Base-by-base conservation (phyloP, 768 basidiomycete genomes). In the Dioszegia hungarica region DNA sequence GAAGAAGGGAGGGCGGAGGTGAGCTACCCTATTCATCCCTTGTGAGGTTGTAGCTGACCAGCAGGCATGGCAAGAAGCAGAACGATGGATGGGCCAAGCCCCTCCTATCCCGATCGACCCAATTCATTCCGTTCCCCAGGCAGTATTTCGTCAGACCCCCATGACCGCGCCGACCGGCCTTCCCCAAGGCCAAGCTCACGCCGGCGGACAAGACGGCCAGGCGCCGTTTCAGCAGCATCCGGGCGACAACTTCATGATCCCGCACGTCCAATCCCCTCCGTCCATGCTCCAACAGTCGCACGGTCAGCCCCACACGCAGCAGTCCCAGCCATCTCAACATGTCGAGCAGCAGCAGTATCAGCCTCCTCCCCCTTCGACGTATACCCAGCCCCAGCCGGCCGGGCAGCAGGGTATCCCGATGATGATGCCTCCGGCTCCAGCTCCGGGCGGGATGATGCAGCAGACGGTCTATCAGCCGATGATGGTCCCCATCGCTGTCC, bases 51-150 rank as follows among this genome's bases (percentile, higher is more conserved):
- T 9, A 53, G 33, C 60, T 61, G 58, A 60, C 40, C 34, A 41
- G 14, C 0, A 75, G 74, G 74, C 74, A 36, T 74, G 70, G 63
- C 59, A 67, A 58, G 74, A 74, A 56, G 70, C 70, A 22, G 70
- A 67, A 56, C 29, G 66, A 41, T 75, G 72, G 72, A 74, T 75
- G 74, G 68, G 68, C n/a, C 55, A 43, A 28, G 55, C 62, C 3
- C 74, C 74, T 15, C 74, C 74, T 14, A 74, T 75, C 37, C 74
- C 72, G 9, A 57, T 71, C 58, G 73, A 73, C 12, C 74, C 70
- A 2, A 59, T 73, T 24, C 67, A 61, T 20, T 41, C 29, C 12
- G 53, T 72, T 8, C 70, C 72, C 3, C 53, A 46, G 4, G 58
- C 63, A 0, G 70, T 70, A 3, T 39, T 68, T n/a, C 70, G 58